phyloP scores from a whole-genome alignment of 192 early-diverging fungal species.

The Coemansia sp. region DNA sequence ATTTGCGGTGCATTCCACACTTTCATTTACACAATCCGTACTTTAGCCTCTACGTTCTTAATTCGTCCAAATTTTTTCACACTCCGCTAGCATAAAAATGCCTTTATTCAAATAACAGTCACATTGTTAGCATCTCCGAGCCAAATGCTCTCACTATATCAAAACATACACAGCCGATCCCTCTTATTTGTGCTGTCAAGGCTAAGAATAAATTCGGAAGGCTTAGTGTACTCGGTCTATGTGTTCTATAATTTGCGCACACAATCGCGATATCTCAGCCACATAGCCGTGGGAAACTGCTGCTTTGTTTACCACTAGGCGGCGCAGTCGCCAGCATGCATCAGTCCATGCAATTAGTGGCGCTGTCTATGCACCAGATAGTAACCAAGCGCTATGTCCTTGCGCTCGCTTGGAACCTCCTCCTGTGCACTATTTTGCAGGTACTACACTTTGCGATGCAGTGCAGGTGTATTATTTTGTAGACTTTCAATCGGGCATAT shows the following conservation, averaged over 20 bases:
- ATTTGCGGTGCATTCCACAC: not conserved
- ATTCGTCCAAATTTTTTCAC: constrained; percentile 4
- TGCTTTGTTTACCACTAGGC: not conserved
- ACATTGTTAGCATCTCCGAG: not conserved
- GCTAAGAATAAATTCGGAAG: not conserved
- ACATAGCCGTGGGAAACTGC: not conserved
- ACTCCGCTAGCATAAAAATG: not conserved
- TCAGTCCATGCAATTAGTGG: constrained; percentile 2
- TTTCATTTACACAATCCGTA: constrained; percentile 12
- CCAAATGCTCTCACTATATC: not conserved
- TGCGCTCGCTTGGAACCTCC: not conserved
- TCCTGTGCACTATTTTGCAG: not conserved
- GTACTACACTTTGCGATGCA: not conserved
- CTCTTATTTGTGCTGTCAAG: not conserved
- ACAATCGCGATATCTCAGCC: constrained; percentile 2
- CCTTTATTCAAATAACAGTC: not conserved
- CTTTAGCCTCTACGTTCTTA: constrained; percentile 13
- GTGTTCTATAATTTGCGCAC: not conserved
- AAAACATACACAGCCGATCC: too few species aligned
- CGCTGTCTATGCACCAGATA: not conserved
- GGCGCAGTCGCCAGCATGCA: not conserved
- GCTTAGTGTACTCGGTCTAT: not conserved
- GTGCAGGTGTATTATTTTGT: constrained; percentile 7
- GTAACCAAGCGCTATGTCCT: not conserved
- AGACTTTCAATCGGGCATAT: constrained; percentile 10